Evolutionary conservation across 2,329 filamentous ascomycete genomes (phyloP).

Genomic region (Epichloe scottii): DNA sequence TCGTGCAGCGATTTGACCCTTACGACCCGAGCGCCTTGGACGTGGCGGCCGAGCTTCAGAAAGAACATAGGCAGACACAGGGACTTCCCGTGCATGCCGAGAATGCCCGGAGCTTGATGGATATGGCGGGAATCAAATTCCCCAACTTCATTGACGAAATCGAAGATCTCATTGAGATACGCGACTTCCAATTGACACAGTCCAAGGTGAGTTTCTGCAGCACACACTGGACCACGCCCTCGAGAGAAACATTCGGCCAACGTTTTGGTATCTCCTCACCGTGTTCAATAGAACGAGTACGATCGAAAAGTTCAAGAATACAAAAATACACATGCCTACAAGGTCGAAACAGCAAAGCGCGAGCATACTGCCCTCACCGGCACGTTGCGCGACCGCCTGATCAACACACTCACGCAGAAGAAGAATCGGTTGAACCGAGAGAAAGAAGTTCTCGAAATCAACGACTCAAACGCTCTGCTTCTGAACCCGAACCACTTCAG

Average conservation of each 20-base stretch:
- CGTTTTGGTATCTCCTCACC: neutral
- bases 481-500: constrained; percentile 58
- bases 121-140: constrained; percentile 75
- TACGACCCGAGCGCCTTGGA: constrained; percentile 63
- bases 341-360: constrained; percentile 47
- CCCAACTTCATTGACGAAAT: constrained; percentile 74
- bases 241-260: neutral
- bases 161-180: constrained; percentile 76
- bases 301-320: constrained; percentile 49
- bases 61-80: constrained; percentile 37
- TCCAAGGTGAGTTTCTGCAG: constrained; percentile 54
- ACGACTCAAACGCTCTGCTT: constrained; percentile 51
- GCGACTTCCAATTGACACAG: constrained; percentile 70
- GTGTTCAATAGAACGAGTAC: constrained; percentile 41
- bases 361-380: constrained; percentile 47
- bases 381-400: constrained; percentile 53
- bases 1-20: constrained; percentile 75
- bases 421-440: constrained; percentile 52
- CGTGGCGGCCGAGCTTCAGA: constrained; percentile 52
- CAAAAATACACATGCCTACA: constrained; percentile 47
- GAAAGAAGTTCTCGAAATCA: constrained; percentile 56
- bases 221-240: neutral
- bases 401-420: constrained; percentile 52
- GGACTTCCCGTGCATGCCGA: constrained; percentile 26
- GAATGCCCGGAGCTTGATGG: constrained; percentile 43